Base-by-base conservation (phyloP, 371 early-diverging fungal species). In the Lichtheimia ramosa region DNA sequence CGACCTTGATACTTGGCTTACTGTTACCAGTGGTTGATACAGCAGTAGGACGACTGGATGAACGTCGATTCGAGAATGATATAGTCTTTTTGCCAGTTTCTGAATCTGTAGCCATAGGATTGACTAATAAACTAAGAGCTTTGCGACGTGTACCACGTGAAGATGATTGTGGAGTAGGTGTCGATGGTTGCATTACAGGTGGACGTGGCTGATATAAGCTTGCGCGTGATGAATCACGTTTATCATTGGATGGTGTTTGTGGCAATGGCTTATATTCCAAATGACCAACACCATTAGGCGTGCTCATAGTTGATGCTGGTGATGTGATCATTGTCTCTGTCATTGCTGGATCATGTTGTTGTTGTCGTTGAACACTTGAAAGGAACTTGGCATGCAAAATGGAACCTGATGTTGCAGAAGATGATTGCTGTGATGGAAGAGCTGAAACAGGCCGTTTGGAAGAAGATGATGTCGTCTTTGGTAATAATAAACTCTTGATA, bases 51-150 rank as follows among this genome's bases (percentile, higher is more conserved):
- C 25, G 41, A 25, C 7, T 51, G 6, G 53, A 20, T 5, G 57
- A 53, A 46, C 43, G 41, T 43, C 48, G 62, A 21, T 42, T 24
- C 12, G 58, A 48, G 18, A 52, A 28, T 3, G 51, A 40, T 7
- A 40, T 50, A 4, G 56, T 64, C 56, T 24, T 63, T 49, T 49
- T 63, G 28, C 48, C 58, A 27, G 54, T 53, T 21, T 63, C 60
- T 14, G 51, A 51, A 5, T 56, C 69, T 8, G 20, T 74, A 65
- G 7, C 72, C 61, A 61, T 77, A 49, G 27, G 82, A 51, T 76
- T 82, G 48, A 83, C 83, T 10, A 83, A 50, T 16, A 85, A 62
- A 56, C 82, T 81, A 3, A 83, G 59, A 0, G 85, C 81, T 68
- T 85, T 85, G 61, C 83, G 71, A 43, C 85, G 66, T 48, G 81